phyloP scores from a whole-genome alignment of 192 early-diverging fungal genomes.

The Gigaspora rosea region DNA sequence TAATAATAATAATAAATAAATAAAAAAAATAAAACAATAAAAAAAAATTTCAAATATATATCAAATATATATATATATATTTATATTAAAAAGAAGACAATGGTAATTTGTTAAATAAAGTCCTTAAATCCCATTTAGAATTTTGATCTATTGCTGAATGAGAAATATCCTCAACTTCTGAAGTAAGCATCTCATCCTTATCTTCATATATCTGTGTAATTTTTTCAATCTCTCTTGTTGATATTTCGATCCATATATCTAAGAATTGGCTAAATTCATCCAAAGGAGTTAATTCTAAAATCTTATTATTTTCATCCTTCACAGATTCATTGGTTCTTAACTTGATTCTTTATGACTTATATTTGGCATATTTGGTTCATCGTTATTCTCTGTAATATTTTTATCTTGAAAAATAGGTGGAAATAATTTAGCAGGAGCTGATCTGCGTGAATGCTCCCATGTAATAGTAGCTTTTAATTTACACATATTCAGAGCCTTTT shows the following conservation, averaged over 20 bases:
- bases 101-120: constrained; percentile 3
- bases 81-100: no score
- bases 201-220: not conserved
- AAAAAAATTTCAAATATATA: no score
- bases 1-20: no score
- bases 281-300: no score
- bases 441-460: not conserved
- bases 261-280: constrained; percentile 14
- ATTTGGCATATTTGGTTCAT: no score
- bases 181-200: not conserved
- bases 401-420: not conserved
- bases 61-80: no score
- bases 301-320: no score
- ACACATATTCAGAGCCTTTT: not conserved
- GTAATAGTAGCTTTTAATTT: constrained; percentile 18
- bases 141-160: not conserved
- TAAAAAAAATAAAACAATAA: no score
- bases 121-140: constrained; percentile 5
- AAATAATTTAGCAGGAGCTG: not conserved
- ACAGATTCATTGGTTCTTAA: no score
- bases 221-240: no score
- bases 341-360: no score
- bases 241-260: not conserved
- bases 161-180: not conserved
- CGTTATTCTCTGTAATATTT: not conserved